These are phyloP conservation scores for Fonsecaea monophora DNA, from an alignment of 2,329 filamentous ascomycete species.

Conservation along the genomic window DNA sequence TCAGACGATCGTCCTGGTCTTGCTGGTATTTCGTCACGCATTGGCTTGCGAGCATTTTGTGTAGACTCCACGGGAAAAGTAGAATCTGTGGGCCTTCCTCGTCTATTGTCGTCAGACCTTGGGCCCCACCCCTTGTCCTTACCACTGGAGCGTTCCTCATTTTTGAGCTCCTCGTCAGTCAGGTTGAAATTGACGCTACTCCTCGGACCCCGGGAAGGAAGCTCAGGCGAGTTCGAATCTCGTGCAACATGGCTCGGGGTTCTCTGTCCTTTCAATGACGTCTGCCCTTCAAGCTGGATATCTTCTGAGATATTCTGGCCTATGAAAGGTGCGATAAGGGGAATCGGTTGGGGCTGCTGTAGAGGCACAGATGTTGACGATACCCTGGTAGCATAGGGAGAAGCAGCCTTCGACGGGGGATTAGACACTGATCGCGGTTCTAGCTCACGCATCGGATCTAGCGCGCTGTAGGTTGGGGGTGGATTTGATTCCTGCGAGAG, in stretches of 20 bases:
- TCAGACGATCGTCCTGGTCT: slow-evolving; percentile 13
- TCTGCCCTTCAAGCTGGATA: not conserved
- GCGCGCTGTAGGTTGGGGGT: slow-evolving; percentile 10
- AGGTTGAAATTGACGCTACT: slow-evolving; percentile 64
- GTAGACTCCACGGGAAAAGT: not conserved
- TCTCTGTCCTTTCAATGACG: not conserved
- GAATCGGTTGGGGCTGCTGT: slow-evolving; percentile 83
- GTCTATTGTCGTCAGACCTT: slow-evolving; percentile 36
- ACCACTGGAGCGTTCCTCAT: slow-evolving; percentile 49
- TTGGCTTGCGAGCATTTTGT: not conserved
- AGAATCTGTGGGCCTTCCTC: slow-evolving; percentile 31
- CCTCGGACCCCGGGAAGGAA: slow-evolving; percentile 50
- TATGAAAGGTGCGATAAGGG: slow-evolving; percentile 65
- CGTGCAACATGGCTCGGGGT: not conserved
- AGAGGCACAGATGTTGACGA: slow-evolving; percentile 63
- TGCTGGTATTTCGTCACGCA: not conserved
- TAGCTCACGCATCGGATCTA: slow-evolving; percentile 70
- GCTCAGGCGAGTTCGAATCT: slow-evolving; percentile 35
- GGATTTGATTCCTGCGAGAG: slow-evolving; percentile 1
- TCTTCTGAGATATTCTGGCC: slow-evolving; percentile 11
- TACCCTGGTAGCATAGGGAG: slow-evolving; percentile 18
- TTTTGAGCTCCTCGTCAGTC: slow-evolving; percentile 62
- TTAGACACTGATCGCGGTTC: slow-evolving; percentile 35
- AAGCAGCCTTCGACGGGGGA: slow-evolving; percentile 4
- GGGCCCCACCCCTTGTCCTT: slow-evolving; percentile 40